Evolutionary conservation across 2,329 filamentous ascomycete species (phyloP), one percentile per base, ranked within the genome.

Genomic region (Colletotrichum camelliae): DNA sequence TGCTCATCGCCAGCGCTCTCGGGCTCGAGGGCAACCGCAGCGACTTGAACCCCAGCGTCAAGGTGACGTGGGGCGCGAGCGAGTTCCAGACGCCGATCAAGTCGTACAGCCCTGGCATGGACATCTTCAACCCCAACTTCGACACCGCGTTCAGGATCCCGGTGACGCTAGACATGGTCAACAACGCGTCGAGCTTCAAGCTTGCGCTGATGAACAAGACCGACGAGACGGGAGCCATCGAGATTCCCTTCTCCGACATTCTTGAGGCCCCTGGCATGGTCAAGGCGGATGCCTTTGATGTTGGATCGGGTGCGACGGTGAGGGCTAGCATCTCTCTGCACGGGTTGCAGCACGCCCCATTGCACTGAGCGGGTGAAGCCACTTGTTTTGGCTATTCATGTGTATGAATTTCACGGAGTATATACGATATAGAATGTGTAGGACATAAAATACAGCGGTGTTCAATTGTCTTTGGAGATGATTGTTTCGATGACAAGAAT

Each of bases 81-180:
- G 81, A 82, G 27, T 88, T 86, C 82, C 80, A 79, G 67, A 89
- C 87, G 0, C 84, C 82, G 2, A 80, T 83, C 70, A 86, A 87
- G 81, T 80, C 82, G 0, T 87, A 89, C 78, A 82, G 81, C 3
- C 86, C 86, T 0, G 87, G 87, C 3, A 84, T 80, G 4, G 87
- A 89, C 66, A 87, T 89, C 76, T 87, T 86, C 81, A 89, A 88
- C 78, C 87, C 87, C 4, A 81, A 83, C 3, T 89, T 88, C 69
- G 86, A 88, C 73, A 83, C 86, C 77, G 83, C 84, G 0, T 89
- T 88, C 80, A 81, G 80, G 9, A 83, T 89, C 60, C 86, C 86
- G 0, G 70, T 89, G 8, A 80, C 80, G 18, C 82, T 80, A 10
- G 81, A 80, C 15, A 77, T 81, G 77, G 65, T 82, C 2, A 76